Percentiles rank a stretch among this genome's conserved stretches.
Evolutionary conservation across 306 rosid species (phyloP).

Genomic region (Dicorynia guianensis): DNA sequence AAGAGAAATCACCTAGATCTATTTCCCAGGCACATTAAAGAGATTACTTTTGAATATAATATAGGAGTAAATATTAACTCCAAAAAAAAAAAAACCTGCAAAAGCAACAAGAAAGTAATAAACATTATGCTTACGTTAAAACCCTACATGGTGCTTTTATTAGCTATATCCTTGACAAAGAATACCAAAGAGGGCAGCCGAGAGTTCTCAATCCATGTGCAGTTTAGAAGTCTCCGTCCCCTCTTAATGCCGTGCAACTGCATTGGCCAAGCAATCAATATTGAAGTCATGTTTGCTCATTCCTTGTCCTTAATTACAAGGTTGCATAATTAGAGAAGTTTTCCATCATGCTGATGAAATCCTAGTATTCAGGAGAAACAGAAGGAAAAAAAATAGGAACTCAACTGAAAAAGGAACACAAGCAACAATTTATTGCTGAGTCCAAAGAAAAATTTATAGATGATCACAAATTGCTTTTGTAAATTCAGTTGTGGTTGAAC

Average conservation of each 20-base stretch:
- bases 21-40: too few species aligned
- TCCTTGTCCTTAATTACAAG: conserved; percentile 37
- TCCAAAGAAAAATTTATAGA: conserved; percentile 62
- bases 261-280: conserved; percentile 20
- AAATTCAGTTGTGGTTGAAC: conserved; percentile 76
- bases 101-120: too few species aligned
- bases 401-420: conserved; percentile 41
- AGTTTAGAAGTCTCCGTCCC: neutral
- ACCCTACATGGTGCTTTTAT: conserved; percentile 42
- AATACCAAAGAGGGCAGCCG: neutral
- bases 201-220: conserved; percentile 40
- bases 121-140: too few species aligned
- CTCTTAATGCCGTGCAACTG: conserved; percentile 24
- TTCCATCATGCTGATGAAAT: conserved; percentile 56
- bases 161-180: conserved; percentile 3
- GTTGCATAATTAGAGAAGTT: conserved; percentile 22
- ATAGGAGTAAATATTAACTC: too few species aligned
- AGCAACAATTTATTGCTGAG: conserved; percentile 43
- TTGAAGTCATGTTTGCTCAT: conserved; percentile 35
- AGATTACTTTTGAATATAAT: too few species aligned
- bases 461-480: conserved; percentile 82
- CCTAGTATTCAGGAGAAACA: conserved; percentile 45
- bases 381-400: conserved; percentile 37
- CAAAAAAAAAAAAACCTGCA: conserved; percentile 40
- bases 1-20: too few species aligned